Percentiles rank a stretch among this genome's conserved stretches.
Evolutionary conservation across 768 basidiomycete genomes (phyloP).

Genomic region (Tylopilus intermedius): DNA sequence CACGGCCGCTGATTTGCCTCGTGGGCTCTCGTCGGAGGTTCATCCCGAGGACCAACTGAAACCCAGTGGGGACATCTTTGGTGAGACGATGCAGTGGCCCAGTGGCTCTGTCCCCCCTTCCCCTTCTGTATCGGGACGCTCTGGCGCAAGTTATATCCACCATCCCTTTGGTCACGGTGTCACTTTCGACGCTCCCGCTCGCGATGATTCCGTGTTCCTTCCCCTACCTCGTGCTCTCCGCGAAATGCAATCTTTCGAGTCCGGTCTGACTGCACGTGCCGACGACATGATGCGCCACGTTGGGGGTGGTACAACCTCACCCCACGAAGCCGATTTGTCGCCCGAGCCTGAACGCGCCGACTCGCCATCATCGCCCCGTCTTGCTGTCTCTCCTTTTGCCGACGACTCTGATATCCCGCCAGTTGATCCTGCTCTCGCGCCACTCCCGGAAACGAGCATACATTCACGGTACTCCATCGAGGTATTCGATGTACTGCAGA

Average conservation of each 20-base stretch:
- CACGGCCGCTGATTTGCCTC: slow-evolving; percentile 61
- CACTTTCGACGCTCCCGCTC: slow-evolving; percentile 50
- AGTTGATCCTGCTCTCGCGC: slow-evolving; percentile 26
- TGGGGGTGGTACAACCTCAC: slow-evolving; percentile 11
- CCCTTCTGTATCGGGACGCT: slow-evolving; percentile 23
- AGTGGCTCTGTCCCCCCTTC: slow-evolving; percentile 34
- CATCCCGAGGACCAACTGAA: slow-evolving; percentile 27
- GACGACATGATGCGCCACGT: slow-evolving; percentile 27
- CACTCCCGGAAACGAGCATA: slow-evolving; percentile 46
- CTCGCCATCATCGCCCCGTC: slow-evolving; percentile 20
- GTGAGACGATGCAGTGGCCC: slow-evolving; percentile 61
- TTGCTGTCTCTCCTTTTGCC: slow-evolving; percentile 24
- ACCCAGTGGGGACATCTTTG: slow-evolving; percentile 50
- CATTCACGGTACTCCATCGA: slow-evolving; percentile 66
- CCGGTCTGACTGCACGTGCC: slow-evolving; percentile 70
- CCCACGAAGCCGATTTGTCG: neutral
- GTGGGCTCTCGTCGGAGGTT: slow-evolving; percentile 26
- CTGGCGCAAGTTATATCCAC: slow-evolving; percentile 30
- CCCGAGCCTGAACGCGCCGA: neutral
- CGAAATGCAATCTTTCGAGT: slow-evolving; percentile 86
- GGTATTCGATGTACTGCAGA: slow-evolving; percentile 78
- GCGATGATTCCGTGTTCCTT: slow-evolving; percentile 38
- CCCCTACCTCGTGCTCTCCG: slow-evolving; percentile 56
- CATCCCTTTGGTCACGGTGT: slow-evolving; percentile 66
- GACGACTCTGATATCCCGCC: slow-evolving; percentile 28